These are phyloP conservation scores for Colletotrichum zoysiae DNA, from an alignment of 2,329 filamentous ascomycete species.

Conservation along the genomic window DNA sequence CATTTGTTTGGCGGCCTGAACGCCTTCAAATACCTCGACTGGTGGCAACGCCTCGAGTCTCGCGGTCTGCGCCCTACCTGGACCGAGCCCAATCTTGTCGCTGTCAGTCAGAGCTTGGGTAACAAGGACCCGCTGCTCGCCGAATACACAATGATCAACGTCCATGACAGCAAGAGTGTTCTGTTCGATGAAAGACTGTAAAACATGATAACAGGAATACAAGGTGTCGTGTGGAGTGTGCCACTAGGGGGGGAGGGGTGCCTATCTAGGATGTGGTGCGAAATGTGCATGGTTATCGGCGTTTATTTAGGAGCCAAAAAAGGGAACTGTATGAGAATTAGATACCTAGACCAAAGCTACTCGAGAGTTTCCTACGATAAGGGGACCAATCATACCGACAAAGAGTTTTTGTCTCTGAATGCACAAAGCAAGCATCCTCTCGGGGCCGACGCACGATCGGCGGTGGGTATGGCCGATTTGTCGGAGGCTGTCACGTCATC, in stretches of 20 bases:
- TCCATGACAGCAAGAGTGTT: slow-evolving; percentile 41
- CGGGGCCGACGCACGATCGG: not conserved
- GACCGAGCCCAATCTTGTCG: slow-evolving; percentile 46
- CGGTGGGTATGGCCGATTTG: not conserved
- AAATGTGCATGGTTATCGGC: slow-evolving; percentile 11
- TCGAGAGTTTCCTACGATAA: not conserved
- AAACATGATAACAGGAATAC: not conserved
- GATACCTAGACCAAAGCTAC: not conserved
- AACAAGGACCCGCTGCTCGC: slow-evolving; percentile 41
- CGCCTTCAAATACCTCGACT: slow-evolving; percentile 41
- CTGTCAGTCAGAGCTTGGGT: slow-evolving; percentile 40
- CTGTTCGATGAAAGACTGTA: slow-evolving; percentile 26
- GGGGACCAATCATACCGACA: not conserved
- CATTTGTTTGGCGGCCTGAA: slow-evolving; percentile 39
- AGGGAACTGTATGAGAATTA: not conserved
- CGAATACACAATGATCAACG: slow-evolving; percentile 46
- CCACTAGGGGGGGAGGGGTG: not conserved
- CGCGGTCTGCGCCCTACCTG: slow-evolving; percentile 45
- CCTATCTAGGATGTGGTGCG: not conserved
- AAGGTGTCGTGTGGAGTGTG: not conserved
- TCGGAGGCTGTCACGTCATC: not conserved
- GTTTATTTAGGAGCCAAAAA: slow-evolving; percentile 2
- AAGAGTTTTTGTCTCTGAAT: not conserved
- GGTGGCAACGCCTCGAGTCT: slow-evolving; percentile 45
- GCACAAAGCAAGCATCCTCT: not conserved